These are phyloP conservation scores for Cryptococcus hybrid DNA, from an alignment of 1,284 basidiomycete species.

Conservation along the genomic window DNA sequence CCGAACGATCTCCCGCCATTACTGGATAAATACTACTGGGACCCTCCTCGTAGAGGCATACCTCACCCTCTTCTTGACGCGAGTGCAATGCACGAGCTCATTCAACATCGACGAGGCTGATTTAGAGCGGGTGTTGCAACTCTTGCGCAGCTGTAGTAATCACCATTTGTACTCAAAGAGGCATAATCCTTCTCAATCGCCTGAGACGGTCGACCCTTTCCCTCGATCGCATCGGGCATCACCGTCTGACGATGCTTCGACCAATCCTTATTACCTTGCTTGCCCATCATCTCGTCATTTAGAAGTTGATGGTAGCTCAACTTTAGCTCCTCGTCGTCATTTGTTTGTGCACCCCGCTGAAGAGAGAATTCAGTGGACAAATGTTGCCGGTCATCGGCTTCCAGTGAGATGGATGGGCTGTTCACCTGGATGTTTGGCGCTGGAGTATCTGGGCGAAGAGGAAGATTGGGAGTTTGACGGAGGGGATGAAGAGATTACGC, in stretches of 20 bases:
- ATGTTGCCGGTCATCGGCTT: slow-evolving; percentile 27
- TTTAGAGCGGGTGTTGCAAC: slow-evolving; percentile 28
- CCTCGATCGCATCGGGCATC: slow-evolving; percentile 22
- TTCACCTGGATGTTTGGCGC: slow-evolving; percentile 40
- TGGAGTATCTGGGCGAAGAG: slow-evolving; percentile 35
- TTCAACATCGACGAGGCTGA: slow-evolving; percentile 16
- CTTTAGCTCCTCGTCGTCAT: slow-evolving; percentile 16
- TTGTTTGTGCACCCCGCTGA: slow-evolving; percentile 46
- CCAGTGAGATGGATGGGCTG: slow-evolving; percentile 47
- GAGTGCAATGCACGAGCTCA: slow-evolving; percentile 17
- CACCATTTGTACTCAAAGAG: neutral
- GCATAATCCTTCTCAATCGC: neutral
- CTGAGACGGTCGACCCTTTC: slow-evolving; percentile 20
- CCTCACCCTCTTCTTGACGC: slow-evolving; percentile 38
- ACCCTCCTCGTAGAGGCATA: slow-evolving; percentile 11
- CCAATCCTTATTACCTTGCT: slow-evolving; percentile 42
- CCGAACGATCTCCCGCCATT: slow-evolving; percentile 37
- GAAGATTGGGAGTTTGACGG: slow-evolving; percentile 25
- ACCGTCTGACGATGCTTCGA: slow-evolving; percentile 40
- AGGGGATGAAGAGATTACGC: slow-evolving; percentile 1
- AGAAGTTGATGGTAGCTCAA: slow-evolving; percentile 13
- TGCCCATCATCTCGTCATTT: slow-evolving; percentile 44
- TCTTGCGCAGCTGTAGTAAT: slow-evolving; percentile 20
- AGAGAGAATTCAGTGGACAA: slow-evolving; percentile 45
- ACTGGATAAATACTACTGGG: slow-evolving; percentile 40